A percentile compares a stretch with the other conserved stretches of the same genome.
Conservation (phyloP, 2,329 filamentous ascomycete species). For the Neoarthrinium moseri region DNA sequence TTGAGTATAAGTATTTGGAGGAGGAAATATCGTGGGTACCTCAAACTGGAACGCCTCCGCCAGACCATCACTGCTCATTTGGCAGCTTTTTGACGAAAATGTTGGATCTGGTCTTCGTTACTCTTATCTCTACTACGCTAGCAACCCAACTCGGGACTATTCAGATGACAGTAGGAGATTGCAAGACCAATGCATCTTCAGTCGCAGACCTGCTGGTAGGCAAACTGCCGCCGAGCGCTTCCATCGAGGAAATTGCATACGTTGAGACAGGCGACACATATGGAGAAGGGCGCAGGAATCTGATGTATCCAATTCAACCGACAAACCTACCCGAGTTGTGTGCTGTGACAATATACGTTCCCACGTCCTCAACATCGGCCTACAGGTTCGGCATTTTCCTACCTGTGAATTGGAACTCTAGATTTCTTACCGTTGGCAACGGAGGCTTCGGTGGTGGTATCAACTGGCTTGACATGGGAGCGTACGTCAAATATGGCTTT, state of each 20-base stretch:
- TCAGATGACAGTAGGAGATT: neutral
- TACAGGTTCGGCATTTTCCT: constrained; percentile 39
- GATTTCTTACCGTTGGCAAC: constrained; percentile 36
- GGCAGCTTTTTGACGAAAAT: too few species aligned
- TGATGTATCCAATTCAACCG: constrained; percentile 32
- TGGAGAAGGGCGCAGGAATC: constrained; percentile 32
- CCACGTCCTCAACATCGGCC: constrained; percentile 26
- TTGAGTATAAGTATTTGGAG: too few species aligned
- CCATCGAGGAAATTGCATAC: constrained; percentile 25
- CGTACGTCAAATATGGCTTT: constrained; percentile 35
- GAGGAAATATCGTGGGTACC: too few species aligned
- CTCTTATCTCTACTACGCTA: too few species aligned
- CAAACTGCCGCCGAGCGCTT: constrained; percentile 19
- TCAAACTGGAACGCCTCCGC: too few species aligned
- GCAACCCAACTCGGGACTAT: neutral
- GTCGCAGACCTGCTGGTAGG: constrained; percentile 18
- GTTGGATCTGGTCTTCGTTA: too few species aligned
- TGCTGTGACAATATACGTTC: constrained; percentile 33
- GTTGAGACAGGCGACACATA: constrained; percentile 30
- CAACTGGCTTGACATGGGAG: constrained; percentile 33
- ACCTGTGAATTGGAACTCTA: constrained; percentile 33
- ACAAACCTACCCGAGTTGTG: constrained; percentile 37
- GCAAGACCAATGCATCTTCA: constrained; percentile 15
- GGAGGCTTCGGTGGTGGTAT: constrained; percentile 36
- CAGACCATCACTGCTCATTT: too few species aligned